Conservation (phyloP, 2,329 filamentous ascomycete genomes). For the Penicillium sp. region DNA sequence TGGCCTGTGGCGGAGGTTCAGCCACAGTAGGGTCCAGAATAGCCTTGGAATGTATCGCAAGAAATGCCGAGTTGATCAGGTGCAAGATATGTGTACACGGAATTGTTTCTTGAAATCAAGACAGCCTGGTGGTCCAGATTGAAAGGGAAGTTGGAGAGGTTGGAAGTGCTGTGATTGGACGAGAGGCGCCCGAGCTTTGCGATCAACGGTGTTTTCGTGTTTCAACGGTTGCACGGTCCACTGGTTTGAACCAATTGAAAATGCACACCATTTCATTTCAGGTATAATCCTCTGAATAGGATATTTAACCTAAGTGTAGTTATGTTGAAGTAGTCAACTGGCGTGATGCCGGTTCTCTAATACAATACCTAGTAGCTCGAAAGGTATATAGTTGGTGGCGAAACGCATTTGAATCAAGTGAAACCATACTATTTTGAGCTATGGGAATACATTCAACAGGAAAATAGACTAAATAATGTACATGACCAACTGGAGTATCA, state of each 20-base stretch:
- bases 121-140: conserved; percentile 3
- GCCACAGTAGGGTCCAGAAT: not conserved
- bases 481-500: conserved; percentile 17
- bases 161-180: conserved; percentile 24
- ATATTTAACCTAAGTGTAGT: too few species aligned
- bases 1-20: conserved; percentile 3
- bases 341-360: too few species aligned
- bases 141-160: conserved; percentile 17
- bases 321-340: too few species aligned
- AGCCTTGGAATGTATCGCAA: not conserved
- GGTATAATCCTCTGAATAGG: too few species aligned
- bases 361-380: too few species aligned
- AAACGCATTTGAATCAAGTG: not conserved
- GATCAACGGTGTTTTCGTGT: conserved; percentile 14
- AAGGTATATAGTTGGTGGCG: not conserved
- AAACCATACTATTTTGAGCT: conserved; percentile 5
- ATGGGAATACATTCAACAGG: conserved; percentile 19
- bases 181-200: conserved; percentile 15
- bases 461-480: conserved; percentile 24
- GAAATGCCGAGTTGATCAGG: not conserved
- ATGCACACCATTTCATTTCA: not conserved
- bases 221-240: conserved; percentile 7
- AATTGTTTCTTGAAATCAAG: not conserved
- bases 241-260: not conserved
- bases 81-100: not conserved